A percentile compares a stretch with the other conserved stretches of the same genome.
Conservation (phyloP, 192 early-diverging fungal genomes). For the Powellomyces hirtus region DNA sequence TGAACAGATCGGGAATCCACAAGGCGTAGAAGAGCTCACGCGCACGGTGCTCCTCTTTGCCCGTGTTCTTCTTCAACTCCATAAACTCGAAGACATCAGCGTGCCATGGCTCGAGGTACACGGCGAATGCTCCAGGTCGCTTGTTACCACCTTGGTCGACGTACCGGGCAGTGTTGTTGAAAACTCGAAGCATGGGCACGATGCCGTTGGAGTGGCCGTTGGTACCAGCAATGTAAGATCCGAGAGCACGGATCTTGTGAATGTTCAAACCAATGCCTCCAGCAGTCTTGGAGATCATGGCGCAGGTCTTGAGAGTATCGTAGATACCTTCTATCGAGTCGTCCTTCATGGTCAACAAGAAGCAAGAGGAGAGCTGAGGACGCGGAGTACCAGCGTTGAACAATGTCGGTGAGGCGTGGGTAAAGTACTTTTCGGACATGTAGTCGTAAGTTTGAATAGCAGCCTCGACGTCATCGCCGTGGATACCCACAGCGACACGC, state of each 20-base stretch:
- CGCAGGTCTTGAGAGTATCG: slow-evolving; percentile 95
- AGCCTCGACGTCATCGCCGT: slow-evolving; percentile 84
- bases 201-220: slow-evolving; percentile 97
- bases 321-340: slow-evolving; percentile 99
- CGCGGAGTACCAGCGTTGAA: slow-evolving; percentile 98
- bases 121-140: slow-evolving; percentile 95
- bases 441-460: slow-evolving; percentile 93
- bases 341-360: slow-evolving; percentile 92
- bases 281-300: slow-evolving; percentile 97
- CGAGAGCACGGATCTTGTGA: slow-evolving; percentile 92
- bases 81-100: slow-evolving; percentile 95
- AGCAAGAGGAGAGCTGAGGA: slow-evolving; percentile 94
- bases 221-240: slow-evolving; percentile 97
- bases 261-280: slow-evolving; percentile 97
- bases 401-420: slow-evolving; percentile 94
- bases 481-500: slow-evolving; percentile 97
- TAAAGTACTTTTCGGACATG: slow-evolving; percentile 92
- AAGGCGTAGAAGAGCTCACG: slow-evolving; percentile 97
- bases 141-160: slow-evolving; percentile 99
- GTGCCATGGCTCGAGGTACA: slow-evolving; percentile 99
- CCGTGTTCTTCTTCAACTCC: slow-evolving; percentile 95
- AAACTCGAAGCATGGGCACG: slow-evolving; percentile 96
- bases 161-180: slow-evolving; percentile 95
- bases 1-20: slow-evolving; percentile 98
- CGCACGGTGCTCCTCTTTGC: slow-evolving; percentile 95